Conservation (phyloP, 2,329 filamentous ascomycete genomes). For the Dactylellina cionopaga region DNA sequence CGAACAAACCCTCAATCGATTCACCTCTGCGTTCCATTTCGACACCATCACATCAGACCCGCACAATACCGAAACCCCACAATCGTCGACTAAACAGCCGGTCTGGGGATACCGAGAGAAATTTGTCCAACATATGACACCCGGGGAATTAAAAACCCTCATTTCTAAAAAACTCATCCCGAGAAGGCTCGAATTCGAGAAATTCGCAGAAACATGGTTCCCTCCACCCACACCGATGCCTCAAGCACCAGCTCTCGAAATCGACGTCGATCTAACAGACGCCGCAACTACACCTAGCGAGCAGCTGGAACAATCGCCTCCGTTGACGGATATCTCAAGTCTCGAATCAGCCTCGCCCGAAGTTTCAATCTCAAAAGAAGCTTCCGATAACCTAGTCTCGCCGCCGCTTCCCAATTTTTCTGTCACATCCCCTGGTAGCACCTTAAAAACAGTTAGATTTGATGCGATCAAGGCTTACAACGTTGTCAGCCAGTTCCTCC, state of each 20-base stretch:
- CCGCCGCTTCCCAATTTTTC: conserved; percentile 9
- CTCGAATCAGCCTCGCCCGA: not conserved
- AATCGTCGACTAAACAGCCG: not conserved
- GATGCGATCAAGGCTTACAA: conserved; percentile 50
- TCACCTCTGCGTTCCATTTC: conserved; percentile 54
- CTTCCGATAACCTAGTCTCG: not conserved
- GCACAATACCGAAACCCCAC: conserved; percentile 12
- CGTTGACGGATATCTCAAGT: not conserved
- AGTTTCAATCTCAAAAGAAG: too few relatives aligned
- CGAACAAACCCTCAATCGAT: conserved; percentile 7
- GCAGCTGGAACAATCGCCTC: too few relatives aligned
- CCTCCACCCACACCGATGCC: not conserved
- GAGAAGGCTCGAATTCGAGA: conserved; percentile 52
- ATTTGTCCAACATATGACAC: conserved; percentile 54
- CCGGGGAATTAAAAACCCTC: conserved; percentile 53
- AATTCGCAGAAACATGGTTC: conserved; percentile 40
- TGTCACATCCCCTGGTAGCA: not conserved
- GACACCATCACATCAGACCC: not conserved
- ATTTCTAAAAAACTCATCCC: conserved; percentile 53
- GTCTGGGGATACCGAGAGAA: conserved; percentile 56
- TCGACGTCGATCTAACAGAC: too few relatives aligned
- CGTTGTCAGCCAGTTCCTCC: conserved; percentile 53
- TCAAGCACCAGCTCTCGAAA: not conserved
- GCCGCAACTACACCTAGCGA: not conserved
- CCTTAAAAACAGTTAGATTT: conserved; percentile 11